phyloP scores from a whole-genome alignment of 768 basidiomycete genomes.

The Mycena polygramma region DNA sequence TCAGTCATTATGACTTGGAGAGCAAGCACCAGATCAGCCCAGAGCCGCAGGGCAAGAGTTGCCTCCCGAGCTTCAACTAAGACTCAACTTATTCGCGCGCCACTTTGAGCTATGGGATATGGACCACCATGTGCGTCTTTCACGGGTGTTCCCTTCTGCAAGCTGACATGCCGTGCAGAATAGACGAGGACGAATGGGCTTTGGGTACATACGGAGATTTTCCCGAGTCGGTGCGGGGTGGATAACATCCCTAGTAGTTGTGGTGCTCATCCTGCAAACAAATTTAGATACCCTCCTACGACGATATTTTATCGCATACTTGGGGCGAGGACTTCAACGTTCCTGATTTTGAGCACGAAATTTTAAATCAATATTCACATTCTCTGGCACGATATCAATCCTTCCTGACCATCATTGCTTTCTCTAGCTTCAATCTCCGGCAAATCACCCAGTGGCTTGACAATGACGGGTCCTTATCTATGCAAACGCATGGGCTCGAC shows the following conservation, averaged over 20 bases:
- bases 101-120: constrained; percentile 21
- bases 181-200: not conserved
- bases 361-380: not conserved
- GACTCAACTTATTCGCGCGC: constrained; percentile 11
- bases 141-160: too few species aligned
- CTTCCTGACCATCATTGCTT: too few species aligned
- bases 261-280: too few species aligned
- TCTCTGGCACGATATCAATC: too few species aligned
- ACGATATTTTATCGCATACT: constrained; percentile 5
- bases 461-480: not conserved
- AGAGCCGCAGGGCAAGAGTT: not conserved
- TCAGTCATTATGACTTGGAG: not conserved
- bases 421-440: not conserved
- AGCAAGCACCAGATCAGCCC: not conserved
- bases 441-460: not conserved
- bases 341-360: not conserved
- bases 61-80: constrained; percentile 4
- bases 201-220: too few species aligned
- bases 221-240: too few species aligned
- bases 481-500: not conserved
- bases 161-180: not conserved
- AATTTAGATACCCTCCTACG: not conserved
- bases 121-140: not conserved
- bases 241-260: too few species aligned
- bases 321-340: constrained; percentile 15